Base-by-base conservation (phyloP, 1,284 basidiomycete genomes). In the Ustilago loliicola region DNA sequence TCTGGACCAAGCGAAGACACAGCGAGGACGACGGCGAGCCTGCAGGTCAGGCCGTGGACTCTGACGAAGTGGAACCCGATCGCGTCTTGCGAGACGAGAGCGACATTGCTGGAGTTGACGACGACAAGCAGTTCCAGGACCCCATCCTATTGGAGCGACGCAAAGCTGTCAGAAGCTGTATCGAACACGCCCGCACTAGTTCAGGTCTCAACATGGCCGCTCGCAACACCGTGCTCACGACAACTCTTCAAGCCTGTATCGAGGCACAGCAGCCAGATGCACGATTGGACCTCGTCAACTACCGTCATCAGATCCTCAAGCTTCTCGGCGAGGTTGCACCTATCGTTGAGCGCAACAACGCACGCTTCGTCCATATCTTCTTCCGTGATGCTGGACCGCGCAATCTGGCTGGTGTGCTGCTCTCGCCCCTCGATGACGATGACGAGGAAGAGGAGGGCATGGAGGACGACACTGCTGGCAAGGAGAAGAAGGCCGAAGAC, bases 111-210 rank as follows among this genome's bases (percentile, higher is more conserved):
- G 79, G 75, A 11, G 48, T 68, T n/a, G 66, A 73, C 40, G 55
- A 72, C 47, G 80, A 82, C 38, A 76, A 80, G 50, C 80, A 80
- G 45, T 80, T 85, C 60, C 66, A 72, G n/a, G 83, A 85, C 36
- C 70, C 72, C 4, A 77, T 77, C 51, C 58, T 82, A 40, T 48
- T 67, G 47, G 60, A 53, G 29, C 68, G 78, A 15, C 55, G 77
- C 21, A 70, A 70, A 23, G 65, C 70, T 36, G 66, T 80, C 32
- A 52, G 77, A 5, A 66, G 58, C 62, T 79, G 77, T 45, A 79
- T 79, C 51, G 61, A 65, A 45, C 72, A 75, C 32, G 72, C 77
- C n/a, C 62, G 73, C 10, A 68, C 34, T 48, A 65, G 72, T 64
- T 60, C 69, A 1, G 55, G 56, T 11, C 5, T 34, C 29, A 34